Evolutionary conservation across 2,329 filamentous ascomycete genomes (phyloP), one percentile per base, ranked within the genome.

Genomic region (Macrophomina tecta): DNA sequence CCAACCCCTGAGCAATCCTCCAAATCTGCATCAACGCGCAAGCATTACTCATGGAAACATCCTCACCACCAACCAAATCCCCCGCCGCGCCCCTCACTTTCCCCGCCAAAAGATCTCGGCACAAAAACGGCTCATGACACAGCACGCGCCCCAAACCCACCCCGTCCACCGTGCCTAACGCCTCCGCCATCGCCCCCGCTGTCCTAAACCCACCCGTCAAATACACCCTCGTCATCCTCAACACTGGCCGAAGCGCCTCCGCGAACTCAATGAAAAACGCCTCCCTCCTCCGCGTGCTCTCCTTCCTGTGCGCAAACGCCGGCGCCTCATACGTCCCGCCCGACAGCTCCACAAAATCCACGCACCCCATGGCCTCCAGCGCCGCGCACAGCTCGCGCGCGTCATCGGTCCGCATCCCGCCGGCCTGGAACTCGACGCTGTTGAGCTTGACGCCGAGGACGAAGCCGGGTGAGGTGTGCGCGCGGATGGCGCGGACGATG

Each of bases 261-360:
- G 78, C 86, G 69, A 91, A 91, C 51, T 90, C 85, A 1, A 91
- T 79, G 77, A 91, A 91, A 80, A 89, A 91, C 0, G 88, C 87
- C 71, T 91, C 89, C 5, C 89, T 83, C 0, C 82, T 82, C 9
- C 78, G 76, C 1, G 87, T 88, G 5, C 80, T 83, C 46, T 88
- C 86, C 81, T 80, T 3, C 64, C 60, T 3, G 18, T 45, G 2
- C 42, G 42, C 67, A 68, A 87, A 70, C 67, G 3, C 61, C 28
- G 52, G 60, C 38, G 32, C 69, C 69, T 72, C 71, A 7, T 71
- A 61, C 64, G 70, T 84, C 0, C 90, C 89, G 0, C 90, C 90
- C 23, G 84, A 87, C 38, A 92, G 83, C 75, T 92, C 89, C 1
- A 92, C 76, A 69, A 90, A 91, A 75, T 92, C 90, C 1, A 91